These are phyloP conservation scores for Xylaria sp. DNA, from an alignment of 2,329 filamentous ascomycete genomes.

Conservation along the genomic window DNA sequence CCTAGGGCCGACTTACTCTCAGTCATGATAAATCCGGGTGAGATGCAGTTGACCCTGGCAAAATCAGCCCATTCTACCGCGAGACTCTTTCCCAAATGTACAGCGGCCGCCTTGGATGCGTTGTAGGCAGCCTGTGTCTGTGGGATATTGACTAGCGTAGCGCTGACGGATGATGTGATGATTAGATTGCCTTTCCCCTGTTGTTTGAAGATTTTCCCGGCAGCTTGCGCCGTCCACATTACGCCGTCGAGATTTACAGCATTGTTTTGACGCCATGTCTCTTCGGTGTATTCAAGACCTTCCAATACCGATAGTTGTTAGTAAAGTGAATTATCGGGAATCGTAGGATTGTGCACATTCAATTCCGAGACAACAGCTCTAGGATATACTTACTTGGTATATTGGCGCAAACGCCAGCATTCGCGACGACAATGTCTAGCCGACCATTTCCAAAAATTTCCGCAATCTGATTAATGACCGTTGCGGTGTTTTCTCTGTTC, in stretches of 20 bases:
- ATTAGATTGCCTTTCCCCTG: constrained; percentile 35
- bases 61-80: constrained; percentile 52
- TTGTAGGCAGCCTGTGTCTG: constrained; percentile 25
- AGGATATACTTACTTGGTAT: constrained; percentile 35
- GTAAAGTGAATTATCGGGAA: too few relatives aligned
- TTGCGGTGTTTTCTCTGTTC: constrained; percentile 39
- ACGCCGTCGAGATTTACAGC: constrained; percentile 50
- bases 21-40: constrained; percentile 44
- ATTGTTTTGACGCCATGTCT: constrained; percentile 45
- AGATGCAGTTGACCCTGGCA: constrained; percentile 48
- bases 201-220: constrained; percentile 46
- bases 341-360: neutral
- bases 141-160: constrained; percentile 20
- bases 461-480: constrained; percentile 42
- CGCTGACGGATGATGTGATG: constrained; percentile 21
- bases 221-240: constrained; percentile 51
- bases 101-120: constrained; percentile 37
- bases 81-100: constrained; percentile 48
- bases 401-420: constrained; percentile 48
- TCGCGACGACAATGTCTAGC: constrained; percentile 50
- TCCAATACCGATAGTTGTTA: neutral
- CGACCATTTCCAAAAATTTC: constrained; percentile 45
- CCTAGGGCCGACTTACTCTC: constrained; percentile 34
- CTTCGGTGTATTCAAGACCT: constrained; percentile 47
- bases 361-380: neutral